Conservation (phyloP, 768 basidiomycete species). For the Amanita rimosa region DNA sequence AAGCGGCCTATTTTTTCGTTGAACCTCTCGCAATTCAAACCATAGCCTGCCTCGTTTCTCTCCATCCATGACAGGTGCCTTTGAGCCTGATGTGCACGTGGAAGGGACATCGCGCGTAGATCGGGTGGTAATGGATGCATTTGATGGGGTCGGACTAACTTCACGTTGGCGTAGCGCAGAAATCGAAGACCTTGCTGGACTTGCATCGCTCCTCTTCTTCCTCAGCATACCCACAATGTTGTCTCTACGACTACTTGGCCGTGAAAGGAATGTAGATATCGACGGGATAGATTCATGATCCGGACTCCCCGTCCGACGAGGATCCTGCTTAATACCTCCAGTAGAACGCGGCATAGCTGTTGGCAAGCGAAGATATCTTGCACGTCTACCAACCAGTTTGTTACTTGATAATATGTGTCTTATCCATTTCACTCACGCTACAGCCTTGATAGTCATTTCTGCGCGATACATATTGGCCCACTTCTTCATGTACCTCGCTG, state of each 20-base stretch:
- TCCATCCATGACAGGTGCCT: conserved; percentile 17
- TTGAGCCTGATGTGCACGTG: conserved; percentile 3
- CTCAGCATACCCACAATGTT: not conserved
- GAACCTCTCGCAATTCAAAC: conserved; percentile 43
- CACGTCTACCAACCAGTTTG: conserved; percentile 41
- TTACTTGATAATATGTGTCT: not conserved
- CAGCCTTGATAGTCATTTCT: conserved; percentile 67
- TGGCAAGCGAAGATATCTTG: conserved; percentile 71
- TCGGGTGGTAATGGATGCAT: not conserved
- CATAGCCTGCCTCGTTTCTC: conserved; percentile 35
- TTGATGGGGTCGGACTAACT: conserved; percentile 6
- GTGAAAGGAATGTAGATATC: not conserved
- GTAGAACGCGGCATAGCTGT: conserved; percentile 30
- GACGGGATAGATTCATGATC: conserved; percentile 1
- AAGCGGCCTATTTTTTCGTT: conserved; percentile 35
- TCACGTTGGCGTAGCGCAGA: not conserved
- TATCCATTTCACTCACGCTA: conserved; percentile 49
- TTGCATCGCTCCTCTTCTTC: conserved; percentile 6
- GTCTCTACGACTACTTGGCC: not conserved
- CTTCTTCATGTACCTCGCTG: conserved; percentile 43
- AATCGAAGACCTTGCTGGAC: conserved; percentile 10
- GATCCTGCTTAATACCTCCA: not conserved
- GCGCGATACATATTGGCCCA: conserved; percentile 65
- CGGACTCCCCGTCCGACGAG: not conserved
- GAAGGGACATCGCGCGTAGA: conserved; percentile 8